A percentile compares a stretch with the other conserved stretches of the same genome.
phyloP scores from a whole-genome alignment of 2,329 filamentous ascomycete species.

The Rugonectria rugulosa region DNA sequence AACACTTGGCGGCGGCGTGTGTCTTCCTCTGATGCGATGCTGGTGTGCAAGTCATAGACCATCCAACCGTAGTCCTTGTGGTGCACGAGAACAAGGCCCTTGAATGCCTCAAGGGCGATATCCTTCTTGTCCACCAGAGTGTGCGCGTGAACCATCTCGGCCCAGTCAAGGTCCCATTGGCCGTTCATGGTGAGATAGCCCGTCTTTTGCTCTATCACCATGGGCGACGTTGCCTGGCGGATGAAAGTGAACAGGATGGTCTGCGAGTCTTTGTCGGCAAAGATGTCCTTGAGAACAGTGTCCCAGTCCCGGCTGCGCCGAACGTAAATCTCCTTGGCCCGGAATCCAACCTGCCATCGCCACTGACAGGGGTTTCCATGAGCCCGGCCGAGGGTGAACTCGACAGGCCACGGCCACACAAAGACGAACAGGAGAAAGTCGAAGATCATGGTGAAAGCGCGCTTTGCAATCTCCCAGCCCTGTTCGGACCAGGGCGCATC shows the following conservation, averaged over 20 bases:
- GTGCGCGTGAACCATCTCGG: conserved; percentile 78
- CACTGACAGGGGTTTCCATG: conserved; percentile 72
- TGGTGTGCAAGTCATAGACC: conserved; percentile 65
- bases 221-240: conserved; percentile 71
- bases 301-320: conserved; percentile 80
- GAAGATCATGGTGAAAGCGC: conserved; percentile 72
- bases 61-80: conserved; percentile 74
- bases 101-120: conserved; percentile 70
- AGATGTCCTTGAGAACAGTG: conserved; percentile 61
- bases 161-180: conserved; percentile 89
- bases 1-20: conserved; percentile 77
- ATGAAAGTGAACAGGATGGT: conserved; percentile 69
- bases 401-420: conserved; percentile 76
- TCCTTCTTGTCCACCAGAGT: conserved; percentile 70
- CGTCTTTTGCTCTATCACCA: conserved; percentile 77
- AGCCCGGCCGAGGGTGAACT: conserved; percentile 70
- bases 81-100: conserved; percentile 73
- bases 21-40: conserved; percentile 62
- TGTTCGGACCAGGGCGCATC: conserved; percentile 65
- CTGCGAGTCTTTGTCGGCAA: conserved; percentile 58
- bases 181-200: conserved; percentile 86
- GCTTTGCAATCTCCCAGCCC: conserved; percentile 61
- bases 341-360: conserved; percentile 79
- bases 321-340: conserved; percentile 81
- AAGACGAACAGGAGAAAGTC: conserved; percentile 76